These are phyloP conservation scores for Paracamarosporium sp. DNA, from an alignment of 2,329 filamentous ascomycete genomes.

Conservation along the genomic window DNA sequence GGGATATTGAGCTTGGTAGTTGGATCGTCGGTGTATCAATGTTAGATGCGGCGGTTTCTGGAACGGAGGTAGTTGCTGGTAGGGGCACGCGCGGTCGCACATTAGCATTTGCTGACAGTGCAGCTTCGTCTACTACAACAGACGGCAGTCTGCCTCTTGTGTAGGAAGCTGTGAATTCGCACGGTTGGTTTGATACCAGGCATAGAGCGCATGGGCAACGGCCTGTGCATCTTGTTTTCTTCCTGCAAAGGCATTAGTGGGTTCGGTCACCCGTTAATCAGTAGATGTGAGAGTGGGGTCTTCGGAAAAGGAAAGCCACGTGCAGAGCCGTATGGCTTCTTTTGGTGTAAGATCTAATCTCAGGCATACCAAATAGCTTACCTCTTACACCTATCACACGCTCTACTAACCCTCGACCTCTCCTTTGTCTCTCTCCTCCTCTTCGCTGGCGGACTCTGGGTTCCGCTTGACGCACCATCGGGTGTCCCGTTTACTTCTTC, in stretches of 20 bases:
- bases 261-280: too few species aligned
- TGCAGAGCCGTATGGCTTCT: background rate
- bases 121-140: constrained; percentile 44
- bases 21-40: constrained; percentile 25
- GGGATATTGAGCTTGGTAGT: constrained; percentile 20
- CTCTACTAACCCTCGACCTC: constrained; percentile 53
- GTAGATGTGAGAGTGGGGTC: background rate
- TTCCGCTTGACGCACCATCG: constrained; percentile 12
- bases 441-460: constrained; percentile 33
- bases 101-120: constrained; percentile 26
- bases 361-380: constrained; percentile 25
- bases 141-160: constrained; percentile 55
- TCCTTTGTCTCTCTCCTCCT: constrained; percentile 44
- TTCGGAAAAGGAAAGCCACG: background rate
- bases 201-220: constrained; percentile 45
- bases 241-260: constrained; percentile 30
- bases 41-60: constrained; percentile 15
- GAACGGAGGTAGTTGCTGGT: constrained; percentile 15
- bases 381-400: constrained; percentile 59
- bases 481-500: constrained; percentile 7
- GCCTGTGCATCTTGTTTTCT: constrained; percentile 47
- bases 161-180: constrained; percentile 60
- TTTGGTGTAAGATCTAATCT: background rate
- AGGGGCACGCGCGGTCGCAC: constrained; percentile 23
- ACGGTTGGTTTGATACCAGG: constrained; percentile 42